Evolutionary conservation across 495 filamentous ascomycete species (phyloP), one percentile per base, ranked within the genome.

Genomic region (Monascus purpureus): DNA sequence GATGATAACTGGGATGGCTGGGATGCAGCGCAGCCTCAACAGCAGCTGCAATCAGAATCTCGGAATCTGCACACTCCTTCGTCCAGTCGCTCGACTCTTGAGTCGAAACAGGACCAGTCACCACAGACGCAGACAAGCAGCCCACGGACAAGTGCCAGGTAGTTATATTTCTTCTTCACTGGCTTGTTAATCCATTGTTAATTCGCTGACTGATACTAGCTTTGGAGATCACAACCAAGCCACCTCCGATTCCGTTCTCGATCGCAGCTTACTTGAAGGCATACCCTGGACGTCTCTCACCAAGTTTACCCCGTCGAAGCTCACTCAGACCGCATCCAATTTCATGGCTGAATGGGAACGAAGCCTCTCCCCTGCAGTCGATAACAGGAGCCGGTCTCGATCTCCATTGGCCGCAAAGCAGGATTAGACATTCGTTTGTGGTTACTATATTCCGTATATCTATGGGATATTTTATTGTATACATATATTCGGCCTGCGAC

Each of bases 271-370:
- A 29, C 53, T 46, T 24, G 57, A 82, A 41, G 74, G 80, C 18
- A 70, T 85, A 27, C 73, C 73, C 15, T 82, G 78, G 64, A 73
- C 73, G 15, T 64, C 66, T 8, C 61, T 83, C 17, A 70, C 68
- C 33, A 72, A 73, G 29, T 50, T 82, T 25, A 67, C 72, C 7
- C 77, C 80, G 0, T 68, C 65, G 29, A 80, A 78, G 37, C 61
- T 86, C 36, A 75, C 70, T 39, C 67, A 63, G 7, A 77, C 77
- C n/a, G 77, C 80, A 2, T 70, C 69, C 14, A 73, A 73, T 32
- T 57, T 83, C 35, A 84, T 87, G 72, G 75, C 67, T 31, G 80
- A 87, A 42, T 86, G 80, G 81, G 82, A 90, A 37, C 53, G 57
- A 13, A 61, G 59, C 29, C 50, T 65, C 5, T 55, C 57, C 2